Evolutionary conservation across 371 early-diverging fungal genomes (phyloP), one percentile per base, ranked within the genome.

Genomic region (Mucor indicus): DNA sequence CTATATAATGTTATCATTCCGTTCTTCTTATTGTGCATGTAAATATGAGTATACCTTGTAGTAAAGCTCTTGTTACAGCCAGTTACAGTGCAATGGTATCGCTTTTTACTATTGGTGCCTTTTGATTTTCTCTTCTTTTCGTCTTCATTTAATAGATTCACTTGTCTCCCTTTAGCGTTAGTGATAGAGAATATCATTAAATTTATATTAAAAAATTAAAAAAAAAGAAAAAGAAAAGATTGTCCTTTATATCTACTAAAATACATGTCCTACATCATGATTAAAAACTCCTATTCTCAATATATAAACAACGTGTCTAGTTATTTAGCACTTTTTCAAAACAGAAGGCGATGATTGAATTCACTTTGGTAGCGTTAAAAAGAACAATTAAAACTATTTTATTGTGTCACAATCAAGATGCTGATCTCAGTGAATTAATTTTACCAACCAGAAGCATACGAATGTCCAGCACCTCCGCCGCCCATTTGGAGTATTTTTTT

Each of bases 1-100:
- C 35, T 33, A 4, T 11, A 4, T 11, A 4, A 33, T 33, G n/a
- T 33, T 27, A 27, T 7, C 11, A 27, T 27, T 13, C 35, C 4
- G 53, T 87, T 62, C 3, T 10, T 20, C 29, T 25, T 25, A 37
- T 32, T 11, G 2, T 33, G 15, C 15, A 13, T 12, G 17, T 22
- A 20, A 22, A 23, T 29, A 12, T 39, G 10, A 22, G 21, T 19
- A 36, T 68, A 77, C 80, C 80, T 80, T 1, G 81, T 80, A 10
- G 78, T 77, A 55, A 80, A 80, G 40, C 76, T 67, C 52, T 78
- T 80, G 53, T 75, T 67, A 57, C 81, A 79, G 22, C 73, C 71
- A 16, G 72, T 76, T 44, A 55, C 68, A 3, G 57, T 62, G 50
- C 78, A 80, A 47, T 69, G 72, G 15, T 38, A 20, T 46, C n/a